phyloP scores from a whole-genome alignment of 257 asterid species.

The Salvia rosmarinus region DNA sequence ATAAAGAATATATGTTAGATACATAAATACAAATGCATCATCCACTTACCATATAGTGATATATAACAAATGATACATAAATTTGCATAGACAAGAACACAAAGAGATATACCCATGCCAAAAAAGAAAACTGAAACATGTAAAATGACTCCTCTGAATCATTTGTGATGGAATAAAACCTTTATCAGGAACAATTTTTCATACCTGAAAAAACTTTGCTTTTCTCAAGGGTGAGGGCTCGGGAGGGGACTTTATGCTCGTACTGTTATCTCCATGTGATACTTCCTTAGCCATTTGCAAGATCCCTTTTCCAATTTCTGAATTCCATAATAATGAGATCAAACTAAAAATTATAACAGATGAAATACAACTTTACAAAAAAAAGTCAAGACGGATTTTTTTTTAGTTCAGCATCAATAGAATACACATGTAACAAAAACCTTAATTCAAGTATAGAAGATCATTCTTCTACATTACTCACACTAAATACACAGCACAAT shows the following conservation, averaged over 20 bases:
- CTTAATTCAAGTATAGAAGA: not conserved
- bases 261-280: conserved; percentile 44
- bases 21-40: not conserved
- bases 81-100: no score
- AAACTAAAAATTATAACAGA: not conserved
- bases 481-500: not conserved
- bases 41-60: no score
- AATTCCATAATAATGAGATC: not conserved
- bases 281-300: conserved; percentile 55
- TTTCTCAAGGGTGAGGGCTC: conserved; percentile 94
- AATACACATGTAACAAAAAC: not conserved
- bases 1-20: not conserved
- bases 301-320: conserved; percentile 26
- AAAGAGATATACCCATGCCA: no score
- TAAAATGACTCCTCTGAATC: no score
- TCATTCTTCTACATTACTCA: not conserved
- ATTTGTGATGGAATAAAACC: no score
- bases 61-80: no score
- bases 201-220: conserved; percentile 91
- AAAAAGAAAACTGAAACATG: no score
- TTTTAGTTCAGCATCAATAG: not conserved
- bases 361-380: not conserved
- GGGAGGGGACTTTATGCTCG: conserved; percentile 73
- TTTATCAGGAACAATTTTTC: conserved; percentile 34
- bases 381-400: not conserved